Evolutionary conservation across 2,329 filamentous ascomycete species (phyloP).

Genomic region (Fulvia fulva): DNA sequence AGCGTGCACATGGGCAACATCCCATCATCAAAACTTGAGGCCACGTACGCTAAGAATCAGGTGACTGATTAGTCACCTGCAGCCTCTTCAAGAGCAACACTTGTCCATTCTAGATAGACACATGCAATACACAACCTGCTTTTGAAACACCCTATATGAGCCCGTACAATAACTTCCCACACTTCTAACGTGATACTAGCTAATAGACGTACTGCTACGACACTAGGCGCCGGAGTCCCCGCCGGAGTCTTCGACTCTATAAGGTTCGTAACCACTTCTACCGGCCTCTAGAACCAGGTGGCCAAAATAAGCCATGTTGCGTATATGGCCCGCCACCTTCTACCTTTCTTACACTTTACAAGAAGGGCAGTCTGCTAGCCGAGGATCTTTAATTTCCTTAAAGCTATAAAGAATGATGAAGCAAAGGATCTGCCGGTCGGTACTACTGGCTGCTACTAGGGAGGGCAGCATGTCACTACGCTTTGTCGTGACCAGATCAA

Average conservation of each 20-base stretch:
- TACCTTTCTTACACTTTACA: slow-evolving; percentile 27
- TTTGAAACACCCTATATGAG: too few relatives aligned
- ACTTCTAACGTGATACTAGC: too few relatives aligned
- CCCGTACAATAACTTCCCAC: too few relatives aligned
- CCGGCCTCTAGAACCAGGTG: slow-evolving; percentile 31
- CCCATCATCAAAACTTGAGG: too few relatives aligned
- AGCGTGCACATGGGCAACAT: too few relatives aligned
- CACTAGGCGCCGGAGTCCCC: slow-evolving; percentile 27
- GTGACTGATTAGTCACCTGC: too few relatives aligned
- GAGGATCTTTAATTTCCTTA: slow-evolving; percentile 28
- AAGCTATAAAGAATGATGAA: slow-evolving; percentile 28
- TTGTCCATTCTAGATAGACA: too few relatives aligned
- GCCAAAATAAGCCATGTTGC: slow-evolving; percentile 30
- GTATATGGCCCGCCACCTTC: slow-evolving; percentile 20
- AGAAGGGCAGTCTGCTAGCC: slow-evolving; percentile 15
- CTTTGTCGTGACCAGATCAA: slow-evolving; percentile 32
- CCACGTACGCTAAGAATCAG: too few relatives aligned
- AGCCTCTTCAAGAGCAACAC: too few relatives aligned
- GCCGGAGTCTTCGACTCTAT: slow-evolving; percentile 29
- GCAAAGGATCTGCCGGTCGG: slow-evolving; percentile 31
- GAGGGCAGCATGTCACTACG: slow-evolving; percentile 33
- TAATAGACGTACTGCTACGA: background rate
- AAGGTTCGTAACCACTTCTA: slow-evolving; percentile 20
- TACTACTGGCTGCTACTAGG: slow-evolving; percentile 36
- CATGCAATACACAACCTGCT: too few relatives aligned